These are phyloP conservation scores for Veloboletus limbatus DNA, from an alignment of 1,284 basidiomycete species.

Conservation along the genomic window DNA sequence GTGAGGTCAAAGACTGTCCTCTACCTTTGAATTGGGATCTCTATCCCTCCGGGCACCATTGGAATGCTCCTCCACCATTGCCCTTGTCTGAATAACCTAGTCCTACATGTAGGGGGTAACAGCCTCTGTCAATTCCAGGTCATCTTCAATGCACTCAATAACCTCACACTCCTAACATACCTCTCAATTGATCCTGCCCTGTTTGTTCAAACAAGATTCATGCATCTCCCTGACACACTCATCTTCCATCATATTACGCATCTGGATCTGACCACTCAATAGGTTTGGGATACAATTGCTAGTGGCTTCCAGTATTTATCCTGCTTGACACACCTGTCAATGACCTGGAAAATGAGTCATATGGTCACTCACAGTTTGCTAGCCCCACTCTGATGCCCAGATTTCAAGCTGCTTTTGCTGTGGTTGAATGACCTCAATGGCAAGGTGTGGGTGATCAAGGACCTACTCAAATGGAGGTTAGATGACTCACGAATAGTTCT, in stretches of 20 bases:
- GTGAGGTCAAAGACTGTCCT: neutral
- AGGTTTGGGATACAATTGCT: neutral
- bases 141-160: neutral
- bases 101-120: neutral
- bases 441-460: conserved; percentile 1
- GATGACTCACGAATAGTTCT: neutral
- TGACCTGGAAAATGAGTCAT: conserved; percentile 6
- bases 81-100: neutral
- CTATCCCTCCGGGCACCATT: neutral
- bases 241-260: neutral
- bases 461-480: neutral
- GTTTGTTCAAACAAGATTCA: neutral
- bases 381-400: neutral
- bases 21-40: neutral
- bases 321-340: conserved; percentile 2
- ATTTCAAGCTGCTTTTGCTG: conserved; percentile 1
- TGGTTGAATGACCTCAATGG: neutral
- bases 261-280: conserved; percentile 1
- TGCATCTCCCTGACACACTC: neutral
- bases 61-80: neutral
- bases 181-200: neutral
- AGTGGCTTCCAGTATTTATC: neutral
- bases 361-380: too few species aligned
- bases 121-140: neutral
- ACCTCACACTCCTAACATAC: neutral